Conservation (phyloP, 495 filamentous ascomycete genomes). For the Neurospora discreta region DNA sequence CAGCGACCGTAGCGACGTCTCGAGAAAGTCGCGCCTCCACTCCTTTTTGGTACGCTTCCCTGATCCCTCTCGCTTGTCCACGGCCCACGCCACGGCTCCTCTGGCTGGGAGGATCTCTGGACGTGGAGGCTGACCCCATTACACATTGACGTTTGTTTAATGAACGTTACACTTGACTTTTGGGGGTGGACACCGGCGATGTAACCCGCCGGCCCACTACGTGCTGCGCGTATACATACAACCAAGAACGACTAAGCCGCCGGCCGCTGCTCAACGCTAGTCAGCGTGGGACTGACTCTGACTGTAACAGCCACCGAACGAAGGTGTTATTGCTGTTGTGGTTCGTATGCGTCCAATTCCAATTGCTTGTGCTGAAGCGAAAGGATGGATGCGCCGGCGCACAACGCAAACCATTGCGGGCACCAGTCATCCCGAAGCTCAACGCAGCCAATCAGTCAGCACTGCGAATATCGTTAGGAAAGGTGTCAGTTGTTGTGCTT, state of each 20-base stretch:
- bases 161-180: not conserved
- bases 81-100: not conserved
- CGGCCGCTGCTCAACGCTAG: not conserved
- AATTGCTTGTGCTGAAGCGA: not conserved
- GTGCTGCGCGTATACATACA: not conserved
- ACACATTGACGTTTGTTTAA: not conserved
- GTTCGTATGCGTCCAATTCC: not conserved
- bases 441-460: not conserved
- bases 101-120: not conserved
- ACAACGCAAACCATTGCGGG: not conserved
- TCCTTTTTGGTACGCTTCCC: not conserved
- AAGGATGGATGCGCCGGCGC: not conserved
- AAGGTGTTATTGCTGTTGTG: not conserved
- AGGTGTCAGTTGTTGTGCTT: not conserved
- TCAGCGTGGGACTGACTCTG: not conserved
- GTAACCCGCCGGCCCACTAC: not conserved
- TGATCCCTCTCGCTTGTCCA: not conserved
- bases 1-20: not conserved
- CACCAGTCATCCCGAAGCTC: not conserved
- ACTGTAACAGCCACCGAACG: not conserved
- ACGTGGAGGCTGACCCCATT: not conserved
- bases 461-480: not conserved
- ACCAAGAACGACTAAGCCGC: not conserved
- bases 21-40: not conserved
- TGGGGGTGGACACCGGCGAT: not conserved